These are phyloP conservation scores for Jacaranda copaia DNA, from an alignment of 257 asterid species.

Conservation along the genomic window DNA sequence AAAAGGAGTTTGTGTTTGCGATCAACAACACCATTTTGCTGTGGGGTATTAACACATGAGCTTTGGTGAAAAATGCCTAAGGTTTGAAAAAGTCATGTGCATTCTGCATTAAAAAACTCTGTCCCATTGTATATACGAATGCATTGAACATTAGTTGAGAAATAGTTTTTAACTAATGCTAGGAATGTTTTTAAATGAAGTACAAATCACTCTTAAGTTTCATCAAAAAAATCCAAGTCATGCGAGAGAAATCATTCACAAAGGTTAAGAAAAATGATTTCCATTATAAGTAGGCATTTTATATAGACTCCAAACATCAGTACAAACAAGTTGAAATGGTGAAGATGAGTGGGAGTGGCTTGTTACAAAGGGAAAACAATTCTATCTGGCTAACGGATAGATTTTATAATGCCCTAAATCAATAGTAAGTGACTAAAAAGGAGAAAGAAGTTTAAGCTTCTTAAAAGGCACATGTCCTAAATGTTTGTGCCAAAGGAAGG, in stretches of 20 bases:
- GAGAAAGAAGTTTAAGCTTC: too few relatives aligned
- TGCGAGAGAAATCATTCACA: background rate
- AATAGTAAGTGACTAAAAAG: too few relatives aligned
- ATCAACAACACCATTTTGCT: background rate
- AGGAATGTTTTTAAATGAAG: background rate
- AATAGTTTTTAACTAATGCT: too few relatives aligned
- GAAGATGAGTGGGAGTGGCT: too few relatives aligned
- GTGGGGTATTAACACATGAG: background rate
- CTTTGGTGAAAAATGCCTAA: background rate
- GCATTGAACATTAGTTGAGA: background rate
- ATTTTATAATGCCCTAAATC: too few relatives aligned
- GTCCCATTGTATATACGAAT: background rate
- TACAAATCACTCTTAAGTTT: background rate
- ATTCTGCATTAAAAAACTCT: too few relatives aligned
- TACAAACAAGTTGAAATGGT: background rate
- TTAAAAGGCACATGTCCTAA: too few relatives aligned
- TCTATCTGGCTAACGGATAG: too few relatives aligned
- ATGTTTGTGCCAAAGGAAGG: too few relatives aligned
- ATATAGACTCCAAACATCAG: background rate
- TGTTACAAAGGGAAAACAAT: too few relatives aligned
- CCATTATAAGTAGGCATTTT: background rate
- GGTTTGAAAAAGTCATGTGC: background rate
- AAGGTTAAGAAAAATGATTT: background rate
- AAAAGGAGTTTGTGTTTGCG: too few relatives aligned
- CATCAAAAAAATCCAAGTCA: background rate